A percentile compares a stretch with the other conserved stretches of the same genome.
Conservation (phyloP, 2,329 filamentous ascomycete species). For the Neopestalotiopsis rosae region DNA sequence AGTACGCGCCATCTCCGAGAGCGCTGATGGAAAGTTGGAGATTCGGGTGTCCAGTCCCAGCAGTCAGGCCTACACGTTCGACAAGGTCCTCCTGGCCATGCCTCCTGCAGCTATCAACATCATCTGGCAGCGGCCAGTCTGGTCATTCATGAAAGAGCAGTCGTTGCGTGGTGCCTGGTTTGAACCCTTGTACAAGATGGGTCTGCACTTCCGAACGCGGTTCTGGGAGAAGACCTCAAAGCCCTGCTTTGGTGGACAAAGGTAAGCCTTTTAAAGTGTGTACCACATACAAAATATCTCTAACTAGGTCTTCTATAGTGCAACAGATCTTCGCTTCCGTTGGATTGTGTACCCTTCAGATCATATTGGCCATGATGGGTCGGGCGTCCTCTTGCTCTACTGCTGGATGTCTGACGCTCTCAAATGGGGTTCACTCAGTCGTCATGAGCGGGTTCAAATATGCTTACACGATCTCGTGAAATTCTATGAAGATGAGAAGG, state of each 20-base stretch:
- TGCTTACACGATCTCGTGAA: slow-evolving; percentile 21
- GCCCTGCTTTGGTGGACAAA: slow-evolving; percentile 23
- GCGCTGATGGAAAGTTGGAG: not conserved
- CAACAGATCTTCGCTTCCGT: slow-evolving; percentile 23
- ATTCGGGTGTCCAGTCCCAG: not conserved
- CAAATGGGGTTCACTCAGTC: slow-evolving; percentile 18
- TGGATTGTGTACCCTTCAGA: slow-evolving; percentile 26
- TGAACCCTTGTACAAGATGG: slow-evolving; percentile 26
- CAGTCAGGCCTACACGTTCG: not conserved
- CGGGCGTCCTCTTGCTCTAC: slow-evolving; percentile 23
- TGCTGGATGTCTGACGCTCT: slow-evolving; percentile 23
- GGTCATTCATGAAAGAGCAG: slow-evolving; percentile 23
- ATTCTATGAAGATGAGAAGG: slow-evolving; percentile 18
- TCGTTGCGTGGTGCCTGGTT: slow-evolving; percentile 10
- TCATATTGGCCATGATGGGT: slow-evolving; percentile 17
- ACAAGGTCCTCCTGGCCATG: not conserved
- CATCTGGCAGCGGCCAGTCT: slow-evolving; percentile 18
- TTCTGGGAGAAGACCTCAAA: slow-evolving; percentile 22
- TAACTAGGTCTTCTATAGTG: not conserved
- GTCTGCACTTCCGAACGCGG: slow-evolving; percentile 22
- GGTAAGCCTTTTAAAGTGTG: not conserved
- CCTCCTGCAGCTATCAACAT: not conserved
- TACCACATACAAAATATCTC: no score
- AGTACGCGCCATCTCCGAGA: not conserved
- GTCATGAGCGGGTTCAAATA: slow-evolving; percentile 18